These are phyloP conservation scores for Mariannaea sp. DNA, from an alignment of 2,329 filamentous ascomycete species.

Conservation along the genomic window DNA sequence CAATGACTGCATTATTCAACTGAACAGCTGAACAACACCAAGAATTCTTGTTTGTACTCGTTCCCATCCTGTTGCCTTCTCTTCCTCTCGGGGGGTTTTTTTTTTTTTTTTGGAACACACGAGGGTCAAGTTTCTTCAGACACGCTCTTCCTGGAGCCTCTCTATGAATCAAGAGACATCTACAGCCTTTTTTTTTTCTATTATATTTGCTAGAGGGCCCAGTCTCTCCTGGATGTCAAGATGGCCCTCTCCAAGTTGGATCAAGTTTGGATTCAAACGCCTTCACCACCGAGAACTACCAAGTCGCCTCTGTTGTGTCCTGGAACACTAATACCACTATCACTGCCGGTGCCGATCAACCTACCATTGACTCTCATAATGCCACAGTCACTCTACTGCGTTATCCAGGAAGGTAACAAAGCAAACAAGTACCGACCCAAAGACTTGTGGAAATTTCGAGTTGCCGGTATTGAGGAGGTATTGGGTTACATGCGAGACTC, in stretches of 20 bases:
- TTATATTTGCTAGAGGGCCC: background rate
- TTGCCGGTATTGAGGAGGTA: slow-evolving; percentile 26
- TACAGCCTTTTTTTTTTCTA: background rate
- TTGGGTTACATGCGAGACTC: slow-evolving; percentile 28
- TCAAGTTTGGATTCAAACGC: slow-evolving; percentile 12
- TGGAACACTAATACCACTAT: slow-evolving; percentile 7
- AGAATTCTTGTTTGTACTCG: no score
- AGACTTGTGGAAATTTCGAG: slow-evolving; percentile 25
- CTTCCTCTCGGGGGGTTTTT: background rate
- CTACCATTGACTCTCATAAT: slow-evolving; percentile 10
- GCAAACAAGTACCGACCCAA: slow-evolving; percentile 9
- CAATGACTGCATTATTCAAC: no score
- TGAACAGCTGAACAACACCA: background rate
- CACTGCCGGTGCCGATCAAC: no score
- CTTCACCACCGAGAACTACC: background rate
- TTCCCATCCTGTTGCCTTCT: background rate
- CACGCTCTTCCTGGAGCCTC: no score
- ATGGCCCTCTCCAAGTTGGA: slow-evolving; percentile 16
- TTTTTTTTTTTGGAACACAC: background rate
- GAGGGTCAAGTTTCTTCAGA: no score
- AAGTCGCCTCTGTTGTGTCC: slow-evolving; percentile 5
- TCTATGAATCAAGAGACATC: no score
- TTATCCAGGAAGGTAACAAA: slow-evolving; percentile 31
- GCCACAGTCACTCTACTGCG: slow-evolving; percentile 20
- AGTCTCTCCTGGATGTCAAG: background rate